phyloP scores from a whole-genome alignment of 345 rosid species.

The Pugionium cornutum region DNA sequence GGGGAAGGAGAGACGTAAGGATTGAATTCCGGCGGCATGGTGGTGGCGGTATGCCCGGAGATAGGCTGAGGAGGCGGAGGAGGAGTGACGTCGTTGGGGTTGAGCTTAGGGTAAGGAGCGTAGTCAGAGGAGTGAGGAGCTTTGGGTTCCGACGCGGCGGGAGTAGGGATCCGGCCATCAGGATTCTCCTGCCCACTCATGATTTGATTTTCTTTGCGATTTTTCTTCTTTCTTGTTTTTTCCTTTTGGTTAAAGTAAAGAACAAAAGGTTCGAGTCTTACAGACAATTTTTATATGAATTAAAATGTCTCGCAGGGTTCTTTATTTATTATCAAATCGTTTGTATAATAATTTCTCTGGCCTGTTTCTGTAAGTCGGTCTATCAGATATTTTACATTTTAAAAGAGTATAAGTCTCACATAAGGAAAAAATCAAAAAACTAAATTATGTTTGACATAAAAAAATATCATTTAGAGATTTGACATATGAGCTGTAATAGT shows the following conservation, averaged over 20 bases:
- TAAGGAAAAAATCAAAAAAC: too few relatives aligned
- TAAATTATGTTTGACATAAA: background rate
- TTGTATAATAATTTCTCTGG: background rate
- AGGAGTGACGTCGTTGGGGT: constrained; percentile 71
- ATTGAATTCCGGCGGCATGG: constrained; percentile 81
- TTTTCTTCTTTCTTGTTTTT: background rate
- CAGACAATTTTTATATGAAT: background rate
- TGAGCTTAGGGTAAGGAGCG: constrained; percentile 89
- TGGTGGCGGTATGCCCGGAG: constrained; percentile 55
- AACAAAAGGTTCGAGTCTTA: background rate
- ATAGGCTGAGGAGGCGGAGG: constrained; percentile 54
- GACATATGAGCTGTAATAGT: too few relatives aligned
- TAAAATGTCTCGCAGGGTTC: background rate
- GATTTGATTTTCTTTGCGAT: constrained; percentile 28
- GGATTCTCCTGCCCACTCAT: constrained; percentile 41
- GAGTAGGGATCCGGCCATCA: constrained; percentile 28
- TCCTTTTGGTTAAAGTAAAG: background rate
- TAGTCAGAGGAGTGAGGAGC: constrained; percentile 63
- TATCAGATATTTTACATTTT: background rate
- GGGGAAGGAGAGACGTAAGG: constrained; percentile 76
- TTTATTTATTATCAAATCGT: too few relatives aligned
- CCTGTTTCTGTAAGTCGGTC: background rate
- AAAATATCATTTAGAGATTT: background rate
- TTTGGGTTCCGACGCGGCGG: constrained; percentile 27
- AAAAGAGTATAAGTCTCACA: too few relatives aligned